Conservation (phyloP, 2,329 filamentous ascomycete genomes). For the Fusarium zealandicum region DNA sequence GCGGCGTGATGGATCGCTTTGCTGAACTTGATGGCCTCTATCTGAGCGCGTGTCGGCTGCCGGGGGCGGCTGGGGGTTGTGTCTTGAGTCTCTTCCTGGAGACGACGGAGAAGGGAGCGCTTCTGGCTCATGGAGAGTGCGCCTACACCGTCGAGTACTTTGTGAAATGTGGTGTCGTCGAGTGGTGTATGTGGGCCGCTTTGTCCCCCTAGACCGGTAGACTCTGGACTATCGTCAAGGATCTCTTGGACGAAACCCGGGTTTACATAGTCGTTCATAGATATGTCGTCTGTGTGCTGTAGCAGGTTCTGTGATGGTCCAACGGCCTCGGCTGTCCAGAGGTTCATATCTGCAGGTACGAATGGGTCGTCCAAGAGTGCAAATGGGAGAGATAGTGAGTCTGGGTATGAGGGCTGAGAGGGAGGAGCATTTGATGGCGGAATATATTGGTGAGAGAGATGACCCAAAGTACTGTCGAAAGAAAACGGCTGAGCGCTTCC, state of each 20-base stretch:
- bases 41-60: slow-evolving; percentile 25
- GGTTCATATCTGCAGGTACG: background rate
- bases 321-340: background rate
- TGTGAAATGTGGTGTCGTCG: slow-evolving; percentile 12
- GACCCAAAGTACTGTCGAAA: background rate
- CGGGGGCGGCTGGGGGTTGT: background rate
- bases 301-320: background rate
- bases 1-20: slow-evolving; percentile 27
- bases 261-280: background rate
- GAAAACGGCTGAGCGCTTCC: background rate
- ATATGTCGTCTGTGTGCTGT: background rate
- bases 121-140: slow-evolving; percentile 33
- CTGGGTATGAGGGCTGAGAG: background rate
- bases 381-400: background rate
- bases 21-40: slow-evolving; percentile 34
- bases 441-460: background rate
- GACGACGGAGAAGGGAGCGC: slow-evolving; percentile 27
- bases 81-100: slow-evolving; percentile 28
- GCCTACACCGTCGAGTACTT: slow-evolving; percentile 25
- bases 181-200: background rate
- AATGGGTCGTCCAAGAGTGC: background rate
- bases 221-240: slow-evolving; percentile 6
- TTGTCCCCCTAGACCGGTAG: background rate
- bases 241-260: slow-evolving; percentile 13
- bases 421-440: background rate